A percentile compares a stretch with the other conserved stretches of the same genome.
Evolutionary conservation across 2,329 filamentous ascomycete species (phyloP).

Genomic region (Cladosporium cucumerinum): DNA sequence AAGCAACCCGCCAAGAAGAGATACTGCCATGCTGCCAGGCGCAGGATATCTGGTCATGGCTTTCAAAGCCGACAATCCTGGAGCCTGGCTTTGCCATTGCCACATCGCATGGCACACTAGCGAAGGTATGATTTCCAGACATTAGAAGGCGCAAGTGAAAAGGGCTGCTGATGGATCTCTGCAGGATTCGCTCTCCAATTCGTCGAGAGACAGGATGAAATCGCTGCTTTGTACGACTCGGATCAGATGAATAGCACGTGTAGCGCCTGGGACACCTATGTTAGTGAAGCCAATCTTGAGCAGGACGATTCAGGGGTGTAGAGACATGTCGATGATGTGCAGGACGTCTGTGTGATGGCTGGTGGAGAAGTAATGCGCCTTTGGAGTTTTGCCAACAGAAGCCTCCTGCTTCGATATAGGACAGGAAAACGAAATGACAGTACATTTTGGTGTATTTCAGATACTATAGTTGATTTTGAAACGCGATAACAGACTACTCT

Average conservation of each 20-base stretch:
- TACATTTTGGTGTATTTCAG: no score
- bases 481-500: no score
- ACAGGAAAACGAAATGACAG: no score
- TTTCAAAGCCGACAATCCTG: conserved; percentile 35
- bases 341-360: background rate
- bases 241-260: conserved; percentile 1
- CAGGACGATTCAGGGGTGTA: conserved; percentile 13
- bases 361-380: background rate
- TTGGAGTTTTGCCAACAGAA: background rate
- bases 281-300: background rate
- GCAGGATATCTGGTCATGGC: conserved; percentile 34
- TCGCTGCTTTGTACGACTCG: background rate
- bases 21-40: conserved; percentile 34
- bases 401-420: no score
- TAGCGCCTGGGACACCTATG: background rate
- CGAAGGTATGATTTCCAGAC: conserved; percentile 18
- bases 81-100: conserved; percentile 31
- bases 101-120: conserved; percentile 34
- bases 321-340: background rate
- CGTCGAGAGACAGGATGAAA: conserved; percentile 21
- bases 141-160: no score
- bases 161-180: background rate
- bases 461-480: no score
- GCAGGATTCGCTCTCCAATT: conserved; percentile 28
- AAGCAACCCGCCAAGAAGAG: conserved; percentile 32